These are phyloP conservation scores for Coniferiporia weirii DNA, from an alignment of 1,284 basidiomycete genomes.

Conservation along the genomic window DNA sequence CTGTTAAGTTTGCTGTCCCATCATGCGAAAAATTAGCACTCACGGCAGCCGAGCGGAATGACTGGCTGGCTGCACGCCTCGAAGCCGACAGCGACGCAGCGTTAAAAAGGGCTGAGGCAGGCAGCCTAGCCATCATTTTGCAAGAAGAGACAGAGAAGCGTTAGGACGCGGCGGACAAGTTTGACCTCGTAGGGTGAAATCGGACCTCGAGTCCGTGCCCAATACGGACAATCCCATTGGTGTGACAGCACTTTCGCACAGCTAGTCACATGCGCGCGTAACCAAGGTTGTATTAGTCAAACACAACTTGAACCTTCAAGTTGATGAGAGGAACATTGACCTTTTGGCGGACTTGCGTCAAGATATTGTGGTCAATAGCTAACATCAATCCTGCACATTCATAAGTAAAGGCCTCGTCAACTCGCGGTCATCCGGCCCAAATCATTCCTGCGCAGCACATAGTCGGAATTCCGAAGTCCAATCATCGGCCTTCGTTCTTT, in stretches of 20 bases:
- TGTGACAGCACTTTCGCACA: not conserved
- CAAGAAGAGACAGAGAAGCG: not conserved
- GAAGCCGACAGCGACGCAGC: conserved; percentile 14
- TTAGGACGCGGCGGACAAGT: not conserved
- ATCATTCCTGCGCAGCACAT: too few relatives aligned
- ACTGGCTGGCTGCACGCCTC: conserved; percentile 15
- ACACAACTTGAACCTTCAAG: too few relatives aligned
- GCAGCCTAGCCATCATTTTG: conserved; percentile 21
- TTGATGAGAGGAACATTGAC: too few relatives aligned
- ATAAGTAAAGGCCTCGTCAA: too few relatives aligned
- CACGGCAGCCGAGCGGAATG: conserved; percentile 12
- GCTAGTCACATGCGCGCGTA: not conserved
- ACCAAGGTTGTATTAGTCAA: not conserved
- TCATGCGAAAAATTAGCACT: conserved; percentile 1
- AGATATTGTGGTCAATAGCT: too few relatives aligned
- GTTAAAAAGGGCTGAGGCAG: conserved; percentile 17
- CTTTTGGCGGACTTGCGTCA: too few relatives aligned
- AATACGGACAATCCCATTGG: conserved; percentile 6
- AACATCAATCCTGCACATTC: too few relatives aligned
- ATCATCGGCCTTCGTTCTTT: too few relatives aligned
- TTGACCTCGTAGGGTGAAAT: conserved; percentile 12
- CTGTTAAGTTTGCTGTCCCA: not conserved
- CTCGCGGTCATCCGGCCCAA: too few relatives aligned
- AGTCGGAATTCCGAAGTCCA: too few relatives aligned
- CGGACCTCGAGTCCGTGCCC: conserved; percentile 1